Conservation (phyloP, 169 alveolate species). For the Cryptosporidium sp. region DNA sequence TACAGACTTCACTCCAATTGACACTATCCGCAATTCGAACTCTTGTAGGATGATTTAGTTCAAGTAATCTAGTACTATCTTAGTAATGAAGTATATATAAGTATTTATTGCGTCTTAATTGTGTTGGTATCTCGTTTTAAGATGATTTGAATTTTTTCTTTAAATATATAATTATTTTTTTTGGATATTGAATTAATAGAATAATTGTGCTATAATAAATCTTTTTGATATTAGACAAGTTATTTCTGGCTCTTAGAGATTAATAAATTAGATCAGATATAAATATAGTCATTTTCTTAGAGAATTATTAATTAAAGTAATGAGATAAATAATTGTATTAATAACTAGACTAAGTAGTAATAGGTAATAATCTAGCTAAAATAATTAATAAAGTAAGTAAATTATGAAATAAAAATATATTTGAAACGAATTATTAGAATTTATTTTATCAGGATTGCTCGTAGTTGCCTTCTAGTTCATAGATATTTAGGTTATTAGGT, state of each 20-base stretch:
- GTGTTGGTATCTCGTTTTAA: too few species aligned
- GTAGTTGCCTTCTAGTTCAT: constrained; percentile 38
- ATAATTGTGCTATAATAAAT: too few species aligned
- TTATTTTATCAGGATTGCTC: constrained; percentile 15
- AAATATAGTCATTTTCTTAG: too few species aligned
- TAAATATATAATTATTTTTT: too few species aligned
- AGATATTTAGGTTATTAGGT: constrained; percentile 1
- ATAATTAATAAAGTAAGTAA: not conserved
- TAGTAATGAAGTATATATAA: not conserved
- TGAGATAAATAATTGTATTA: too few species aligned
- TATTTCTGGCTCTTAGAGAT: too few species aligned
- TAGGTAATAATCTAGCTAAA: not conserved
- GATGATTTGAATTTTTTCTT: too few species aligned
- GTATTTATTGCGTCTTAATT: not conserved
- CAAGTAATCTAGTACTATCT: not conserved
- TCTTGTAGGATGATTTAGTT: constrained; percentile 55
- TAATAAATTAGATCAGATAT: too few species aligned
- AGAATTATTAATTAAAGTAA: too few species aligned
- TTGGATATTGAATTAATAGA: too few species aligned
- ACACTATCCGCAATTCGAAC: constrained; percentile 16
- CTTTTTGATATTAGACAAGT: too few species aligned
- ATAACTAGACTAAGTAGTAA: too few species aligned
- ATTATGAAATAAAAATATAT: not conserved
- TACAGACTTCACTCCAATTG: constrained; percentile 68
- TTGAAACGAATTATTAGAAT: not conserved